Evolutionary conservation across 2,329 filamentous ascomycete genomes (phyloP), one percentile per base, ranked within the genome.

Genomic region (Tolypocladium cylindrosporum): DNA sequence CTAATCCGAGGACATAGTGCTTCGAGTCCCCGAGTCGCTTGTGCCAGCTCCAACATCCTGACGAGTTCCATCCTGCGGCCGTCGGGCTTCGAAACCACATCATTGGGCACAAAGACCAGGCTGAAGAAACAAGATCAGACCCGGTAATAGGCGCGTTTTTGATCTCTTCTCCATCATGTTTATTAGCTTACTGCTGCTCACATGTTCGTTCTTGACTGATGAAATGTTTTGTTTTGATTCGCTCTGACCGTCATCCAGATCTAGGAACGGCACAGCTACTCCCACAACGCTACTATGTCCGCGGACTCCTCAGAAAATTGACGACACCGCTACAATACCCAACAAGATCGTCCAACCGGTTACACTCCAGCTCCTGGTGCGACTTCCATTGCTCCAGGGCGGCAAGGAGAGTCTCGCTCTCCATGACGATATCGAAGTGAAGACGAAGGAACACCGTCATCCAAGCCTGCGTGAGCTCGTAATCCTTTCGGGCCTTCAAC

Each of bases 381-480:
- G 72, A 73, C 70, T 86, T 86, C 90, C 91, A 97, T 64, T 81
- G 79, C 56, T 73, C 72, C 60, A 97, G 73, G 53, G 82, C 83
- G 1, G 72, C 75, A 52, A 85, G 77, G 16, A 93, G 71, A 37
- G 71, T 66, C 62, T 76, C 74, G 70, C 67, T 81, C 68, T 74
- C 78, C 74, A 76, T 76, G 48, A 82, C 72, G 42, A 79, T 62
- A 62, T 84, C 81, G 61, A 82, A 82, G 72, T 97, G 93, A 45
- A 96, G 76, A 54, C 87, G 83, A 59, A 99, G 71, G 67, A 97
- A 96, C 1, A 97, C 93, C 2, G 88, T 87, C 91, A 99, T 97
- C 93, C 94, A 99, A 0, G 91, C 91, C 72, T 97, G 92, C 19
- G 91, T 89, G 43, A 99, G 80, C 74, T 99, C 94, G 72, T 96